phyloP scores from a whole-genome alignment of 352 stramenopile species.

The Peronosclerospora sorghi region DNA sequence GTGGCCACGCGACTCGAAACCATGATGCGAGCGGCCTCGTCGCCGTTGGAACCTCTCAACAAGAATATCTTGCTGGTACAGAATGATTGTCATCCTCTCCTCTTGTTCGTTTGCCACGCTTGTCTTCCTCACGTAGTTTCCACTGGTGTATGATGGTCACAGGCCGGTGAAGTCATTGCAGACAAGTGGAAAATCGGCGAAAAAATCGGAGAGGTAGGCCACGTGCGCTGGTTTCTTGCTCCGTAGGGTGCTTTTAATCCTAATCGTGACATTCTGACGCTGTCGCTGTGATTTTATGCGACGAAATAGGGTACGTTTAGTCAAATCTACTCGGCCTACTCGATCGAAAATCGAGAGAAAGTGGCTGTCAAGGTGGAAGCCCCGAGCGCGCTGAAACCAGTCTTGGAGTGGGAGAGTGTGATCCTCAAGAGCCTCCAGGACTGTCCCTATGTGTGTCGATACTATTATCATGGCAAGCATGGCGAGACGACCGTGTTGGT shows the following conservation, averaged over 20 bases:
- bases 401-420: slow-evolving; percentile 82
- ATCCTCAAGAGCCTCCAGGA: slow-evolving; percentile 82
- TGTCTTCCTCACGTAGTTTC: background rate
- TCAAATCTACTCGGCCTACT: slow-evolving; percentile 83
- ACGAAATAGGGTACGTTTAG: slow-evolving; percentile 73
- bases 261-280: no score
- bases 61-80: slow-evolving; percentile 78
- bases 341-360: slow-evolving; percentile 55
- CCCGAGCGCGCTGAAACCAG: slow-evolving; percentile 75
- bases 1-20: no score
- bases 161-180: slow-evolving; percentile 76
- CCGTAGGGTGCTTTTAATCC: no score
- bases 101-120: no score
- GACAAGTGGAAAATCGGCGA: slow-evolving; percentile 79
- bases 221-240: background rate
- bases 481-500: slow-evolving; percentile 79
- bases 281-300: no score
- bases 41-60: slow-evolving; percentile 51
- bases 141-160: background rate
- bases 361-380: slow-evolving; percentile 83
- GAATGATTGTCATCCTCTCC: background rate
- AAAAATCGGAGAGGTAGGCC: slow-evolving; percentile 74
- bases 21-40: slow-evolving; percentile 27
- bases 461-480: slow-evolving; percentile 81
- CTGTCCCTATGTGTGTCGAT: slow-evolving; percentile 71